Percentiles rank a stretch among this genome's conserved stretches.
Conservation (phyloP, 2,329 filamentous ascomycete genomes). For the Calonectria pseudoturangicola region DNA sequence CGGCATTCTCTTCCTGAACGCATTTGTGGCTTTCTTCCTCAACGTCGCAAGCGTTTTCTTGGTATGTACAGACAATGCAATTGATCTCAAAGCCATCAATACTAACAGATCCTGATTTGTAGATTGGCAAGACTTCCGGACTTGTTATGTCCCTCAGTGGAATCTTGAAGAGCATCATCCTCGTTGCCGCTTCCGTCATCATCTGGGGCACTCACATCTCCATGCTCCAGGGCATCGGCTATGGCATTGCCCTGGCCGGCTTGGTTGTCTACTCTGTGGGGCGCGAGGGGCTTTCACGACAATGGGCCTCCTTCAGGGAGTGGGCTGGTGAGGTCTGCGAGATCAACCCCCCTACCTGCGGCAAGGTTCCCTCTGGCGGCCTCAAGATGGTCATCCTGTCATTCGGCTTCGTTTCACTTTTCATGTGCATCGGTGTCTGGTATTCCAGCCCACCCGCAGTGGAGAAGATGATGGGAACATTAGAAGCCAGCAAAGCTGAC, state of each 20-base stretch:
- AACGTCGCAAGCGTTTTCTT: constrained; percentile 32
- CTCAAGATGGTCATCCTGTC: constrained; percentile 49
- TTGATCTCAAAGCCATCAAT: neutral
- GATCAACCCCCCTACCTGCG: constrained; percentile 44
- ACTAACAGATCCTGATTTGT: neutral
- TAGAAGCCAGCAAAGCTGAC: constrained; percentile 21
- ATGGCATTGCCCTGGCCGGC: constrained; percentile 78
- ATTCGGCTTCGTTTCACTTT: constrained; percentile 51
- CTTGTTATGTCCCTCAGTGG: constrained; percentile 90
- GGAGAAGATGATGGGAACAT: constrained; percentile 16
- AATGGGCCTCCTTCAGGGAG: constrained; percentile 46
- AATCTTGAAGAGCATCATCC: constrained; percentile 91
- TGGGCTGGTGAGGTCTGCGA: constrained; percentile 52
- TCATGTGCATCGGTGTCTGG: constrained; percentile 28
- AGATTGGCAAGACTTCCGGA: constrained; percentile 93
- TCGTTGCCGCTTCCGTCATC: constrained; percentile 84
- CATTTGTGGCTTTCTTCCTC: constrained; percentile 32
- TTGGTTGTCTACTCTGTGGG: constrained; percentile 70
- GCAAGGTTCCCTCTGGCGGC: constrained; percentile 45
- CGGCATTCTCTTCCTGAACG: constrained; percentile 29
- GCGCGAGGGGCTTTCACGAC: constrained; percentile 58
- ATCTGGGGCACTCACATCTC: constrained; percentile 86
- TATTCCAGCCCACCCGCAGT: constrained; percentile 19
- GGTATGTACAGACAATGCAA: neutral
- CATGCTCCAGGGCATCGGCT: constrained; percentile 83